Conservation (phyloP, 2,329 filamentous ascomycete genomes). For the Dothistroma pini region DNA sequence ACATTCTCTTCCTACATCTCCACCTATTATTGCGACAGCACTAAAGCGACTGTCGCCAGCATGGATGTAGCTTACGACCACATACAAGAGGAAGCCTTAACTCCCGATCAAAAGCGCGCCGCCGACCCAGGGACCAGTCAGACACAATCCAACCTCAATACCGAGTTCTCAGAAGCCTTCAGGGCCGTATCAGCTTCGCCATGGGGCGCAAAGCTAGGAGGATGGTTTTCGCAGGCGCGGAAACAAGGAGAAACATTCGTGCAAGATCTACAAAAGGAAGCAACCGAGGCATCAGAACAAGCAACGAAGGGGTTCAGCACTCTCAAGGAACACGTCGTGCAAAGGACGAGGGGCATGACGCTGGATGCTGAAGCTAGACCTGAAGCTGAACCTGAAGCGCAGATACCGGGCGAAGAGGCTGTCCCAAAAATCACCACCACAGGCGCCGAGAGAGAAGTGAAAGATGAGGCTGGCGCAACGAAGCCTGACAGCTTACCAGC, state of each 20-base stretch:
- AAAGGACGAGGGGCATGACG: conserved; percentile 29
- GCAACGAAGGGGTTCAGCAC: conserved; percentile 76
- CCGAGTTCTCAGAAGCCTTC: conserved; percentile 92
- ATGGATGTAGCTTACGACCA: conserved; percentile 99
- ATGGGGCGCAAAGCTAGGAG: conserved; percentile 85
- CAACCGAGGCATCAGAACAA: conserved; percentile 64
- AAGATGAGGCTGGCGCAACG: conserved; percentile 22
- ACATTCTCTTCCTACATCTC: not conserved
- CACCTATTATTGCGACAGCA: not conserved
- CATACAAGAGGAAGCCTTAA: conserved; percentile 77
- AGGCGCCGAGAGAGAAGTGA: conserved; percentile 5
- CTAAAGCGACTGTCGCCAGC: not conserved
- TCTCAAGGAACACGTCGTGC: conserved; percentile 47
- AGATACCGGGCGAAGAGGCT: conserved; percentile 31
- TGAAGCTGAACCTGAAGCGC: conserved; percentile 13
- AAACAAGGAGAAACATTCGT: conserved; percentile 88
- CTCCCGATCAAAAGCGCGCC: conserved; percentile 48
- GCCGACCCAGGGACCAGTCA: conserved; percentile 26
- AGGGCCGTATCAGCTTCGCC: conserved; percentile 86
- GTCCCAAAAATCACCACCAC: conserved; percentile 16
- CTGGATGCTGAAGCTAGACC: conserved; percentile 22
- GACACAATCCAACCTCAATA: conserved; percentile 60
- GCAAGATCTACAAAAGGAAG: conserved; percentile 77
- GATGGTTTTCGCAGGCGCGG: conserved; percentile 84
- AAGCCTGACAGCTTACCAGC: conserved; percentile 45